phyloP scores from a whole-genome alignment of 441 rosid species.

The Sinapis alba region DNA sequence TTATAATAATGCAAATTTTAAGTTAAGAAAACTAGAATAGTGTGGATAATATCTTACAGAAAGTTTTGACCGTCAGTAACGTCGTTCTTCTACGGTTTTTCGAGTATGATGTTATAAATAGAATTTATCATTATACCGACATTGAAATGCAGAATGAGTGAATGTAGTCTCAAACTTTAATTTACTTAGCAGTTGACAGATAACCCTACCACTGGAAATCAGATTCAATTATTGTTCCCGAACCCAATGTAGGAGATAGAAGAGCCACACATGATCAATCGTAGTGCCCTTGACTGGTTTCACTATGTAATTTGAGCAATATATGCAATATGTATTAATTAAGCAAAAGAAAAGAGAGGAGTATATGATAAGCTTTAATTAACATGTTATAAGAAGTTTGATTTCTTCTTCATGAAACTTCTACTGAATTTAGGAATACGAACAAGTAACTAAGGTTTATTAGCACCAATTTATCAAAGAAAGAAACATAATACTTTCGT shows the following conservation, averaged over 20 bases:
- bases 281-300: background rate
- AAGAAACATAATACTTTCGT: background rate
- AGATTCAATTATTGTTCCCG: background rate
- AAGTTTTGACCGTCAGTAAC: background rate
- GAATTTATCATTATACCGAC: constrained; percentile 5
- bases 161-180: background rate
- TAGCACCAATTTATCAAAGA: constrained; percentile 4
- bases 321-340: background rate
- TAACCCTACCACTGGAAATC: background rate
- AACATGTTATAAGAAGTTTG: background rate
- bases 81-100: background rate
- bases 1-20: no score
- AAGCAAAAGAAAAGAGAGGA: background rate
- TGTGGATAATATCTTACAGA: background rate
- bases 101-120: background rate
- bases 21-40: background rate
- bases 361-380: background rate
- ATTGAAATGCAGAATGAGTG: background rate
- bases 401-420: background rate
- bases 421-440: background rate
- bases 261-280: background rate
- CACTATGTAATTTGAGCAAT: background rate
- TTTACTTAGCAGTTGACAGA: background rate
- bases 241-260: background rate
- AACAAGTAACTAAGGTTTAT: background rate